These are phyloP conservation scores for Eimeria praecox DNA, from an alignment of 169 alveolate genomes.

Conservation along the genomic window DNA sequence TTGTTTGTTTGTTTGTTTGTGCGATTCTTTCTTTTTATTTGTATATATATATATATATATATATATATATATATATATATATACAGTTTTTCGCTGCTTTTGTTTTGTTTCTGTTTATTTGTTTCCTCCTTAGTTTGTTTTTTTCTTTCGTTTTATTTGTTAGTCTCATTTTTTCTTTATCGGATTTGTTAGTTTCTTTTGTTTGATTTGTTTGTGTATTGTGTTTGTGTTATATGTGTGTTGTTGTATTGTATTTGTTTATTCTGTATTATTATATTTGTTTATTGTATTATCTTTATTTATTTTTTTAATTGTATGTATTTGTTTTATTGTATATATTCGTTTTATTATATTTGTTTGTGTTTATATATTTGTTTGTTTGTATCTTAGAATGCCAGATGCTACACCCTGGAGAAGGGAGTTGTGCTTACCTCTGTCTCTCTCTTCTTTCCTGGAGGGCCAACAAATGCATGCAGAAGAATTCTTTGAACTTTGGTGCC, in stretches of 20 bases:
- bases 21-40: slow-evolving; percentile 10
- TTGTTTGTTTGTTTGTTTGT: not conserved
- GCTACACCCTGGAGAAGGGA: slow-evolving; percentile 60
- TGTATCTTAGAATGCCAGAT: slow-evolving; percentile 72
- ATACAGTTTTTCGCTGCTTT: no score
- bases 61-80: not conserved
- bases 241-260: no score
- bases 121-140: not conserved
- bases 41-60: slow-evolving; percentile 6
- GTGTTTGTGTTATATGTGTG: no score
- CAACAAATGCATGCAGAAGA: slow-evolving; percentile 58
- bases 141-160: not conserved
- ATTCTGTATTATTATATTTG: no score
- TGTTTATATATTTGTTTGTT: no score
- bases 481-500: slow-evolving; percentile 56
- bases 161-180: no score
- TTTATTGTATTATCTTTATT: no score
- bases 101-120: not conserved
- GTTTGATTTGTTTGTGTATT: no score
- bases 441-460: slow-evolving; percentile 61
- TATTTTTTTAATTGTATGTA: no score
- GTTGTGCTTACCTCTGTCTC: slow-evolving; percentile 56
- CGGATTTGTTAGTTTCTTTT: not conserved
- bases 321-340: no score
- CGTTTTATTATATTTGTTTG: no score